Percentiles rank a stretch among this genome's conserved stretches.
Conservation (phyloP, 768 basidiomycete species). For the Hirschioporus abietinus region DNA sequence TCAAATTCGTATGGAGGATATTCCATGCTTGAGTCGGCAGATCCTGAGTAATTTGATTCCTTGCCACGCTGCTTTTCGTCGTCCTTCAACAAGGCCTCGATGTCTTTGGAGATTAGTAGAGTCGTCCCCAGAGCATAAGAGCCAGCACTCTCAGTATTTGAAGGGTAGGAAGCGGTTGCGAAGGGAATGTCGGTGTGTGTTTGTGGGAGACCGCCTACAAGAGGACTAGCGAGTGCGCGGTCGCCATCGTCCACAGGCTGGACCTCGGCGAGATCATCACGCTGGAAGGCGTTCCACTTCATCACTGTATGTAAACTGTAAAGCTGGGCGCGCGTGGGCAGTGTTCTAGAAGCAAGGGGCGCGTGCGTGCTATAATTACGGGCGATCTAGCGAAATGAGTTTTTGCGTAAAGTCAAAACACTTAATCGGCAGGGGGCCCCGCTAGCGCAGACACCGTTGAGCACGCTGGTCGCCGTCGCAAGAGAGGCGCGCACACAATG, state of each 20-base stretch:
- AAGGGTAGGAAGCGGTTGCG: neutral
- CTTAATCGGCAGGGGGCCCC: neutral
- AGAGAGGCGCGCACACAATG: neutral
- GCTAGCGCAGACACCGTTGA: neutral
- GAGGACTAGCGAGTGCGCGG: neutral
- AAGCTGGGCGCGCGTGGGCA: neutral
- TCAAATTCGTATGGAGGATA: neutral
- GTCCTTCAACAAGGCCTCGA: neutral
- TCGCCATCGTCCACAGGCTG: neutral
- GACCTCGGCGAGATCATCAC: neutral
- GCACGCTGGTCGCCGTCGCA: neutral
- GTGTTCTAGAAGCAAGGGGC: constrained; percentile 1
- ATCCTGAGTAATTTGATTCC: neutral
- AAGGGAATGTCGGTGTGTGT: neutral
- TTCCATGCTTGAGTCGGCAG: neutral
- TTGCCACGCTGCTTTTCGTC: neutral
- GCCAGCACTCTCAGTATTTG: neutral
- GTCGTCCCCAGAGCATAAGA: neutral
- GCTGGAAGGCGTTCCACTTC: neutral
- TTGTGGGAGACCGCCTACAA: neutral
- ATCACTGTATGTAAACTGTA: neutral
- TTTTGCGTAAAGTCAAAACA: constrained; percentile 1
- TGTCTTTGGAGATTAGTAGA: neutral
- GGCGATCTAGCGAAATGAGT: neutral
- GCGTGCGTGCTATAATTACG: neutral